Conservation (phyloP, 352 stramenopile genomes). For the Globisporangium iwayamae region DNA sequence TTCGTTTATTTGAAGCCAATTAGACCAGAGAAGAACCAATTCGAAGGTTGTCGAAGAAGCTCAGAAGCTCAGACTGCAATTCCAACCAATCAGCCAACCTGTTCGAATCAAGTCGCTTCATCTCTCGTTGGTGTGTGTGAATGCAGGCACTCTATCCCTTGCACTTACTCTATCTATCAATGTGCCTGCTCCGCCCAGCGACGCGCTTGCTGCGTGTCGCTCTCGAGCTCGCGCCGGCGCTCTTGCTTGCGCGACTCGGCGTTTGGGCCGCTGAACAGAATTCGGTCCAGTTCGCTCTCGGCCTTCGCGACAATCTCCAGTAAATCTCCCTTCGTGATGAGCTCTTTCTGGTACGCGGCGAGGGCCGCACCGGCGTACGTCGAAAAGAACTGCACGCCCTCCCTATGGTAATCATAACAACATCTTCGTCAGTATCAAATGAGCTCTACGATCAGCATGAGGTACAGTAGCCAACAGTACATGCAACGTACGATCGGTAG, state of each 20-base stretch:
- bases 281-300: conserved; percentile 41
- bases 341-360: conserved; percentile 47
- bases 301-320: conserved; percentile 34
- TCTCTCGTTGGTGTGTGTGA: background rate
- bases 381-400: conserved; percentile 72
- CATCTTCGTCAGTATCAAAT: background rate
- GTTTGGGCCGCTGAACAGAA: conserved; percentile 44
- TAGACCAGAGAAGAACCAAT: too few species aligned
- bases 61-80: too few species aligned
- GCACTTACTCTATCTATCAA: background rate
- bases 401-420: conserved; percentile 20
- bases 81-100: too few species aligned
- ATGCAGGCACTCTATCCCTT: background rate
- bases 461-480: background rate
- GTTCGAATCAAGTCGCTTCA: background rate
- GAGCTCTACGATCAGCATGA: background rate
- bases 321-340: conserved; percentile 55
- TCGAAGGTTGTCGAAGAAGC: too few species aligned
- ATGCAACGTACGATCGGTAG: conserved; percentile 49
- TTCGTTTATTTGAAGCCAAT: too few species aligned
- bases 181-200: background rate
- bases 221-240: conserved; percentile 35
- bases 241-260: conserved; percentile 35
- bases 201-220: conserved; percentile 36
- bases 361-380: conserved; percentile 67